These are phyloP conservation scores for Alternaria postmessia DNA, from an alignment of 2,329 filamentous ascomycete genomes.

Conservation along the genomic window DNA sequence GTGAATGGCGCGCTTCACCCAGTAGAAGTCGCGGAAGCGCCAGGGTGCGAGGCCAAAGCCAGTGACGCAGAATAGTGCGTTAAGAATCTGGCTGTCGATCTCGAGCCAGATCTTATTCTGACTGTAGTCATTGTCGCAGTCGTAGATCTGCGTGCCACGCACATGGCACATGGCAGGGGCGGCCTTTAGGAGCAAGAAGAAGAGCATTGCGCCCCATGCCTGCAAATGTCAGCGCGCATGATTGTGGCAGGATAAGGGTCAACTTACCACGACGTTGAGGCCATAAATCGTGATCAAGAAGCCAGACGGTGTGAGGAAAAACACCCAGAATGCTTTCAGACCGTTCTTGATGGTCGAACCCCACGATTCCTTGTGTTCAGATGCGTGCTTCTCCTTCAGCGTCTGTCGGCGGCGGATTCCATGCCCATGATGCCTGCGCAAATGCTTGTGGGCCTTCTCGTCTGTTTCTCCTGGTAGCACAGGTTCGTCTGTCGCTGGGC, in stretches of 20 bases:
- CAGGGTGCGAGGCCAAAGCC: slow-evolving; percentile 85
- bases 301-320: slow-evolving; percentile 76
- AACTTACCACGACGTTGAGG: slow-evolving; percentile 71
- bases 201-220: slow-evolving; percentile 91
- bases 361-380: slow-evolving; percentile 51
- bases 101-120: slow-evolving; percentile 84
- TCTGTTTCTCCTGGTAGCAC: background rate
- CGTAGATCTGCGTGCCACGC: slow-evolving; percentile 38
- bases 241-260: accelerated
- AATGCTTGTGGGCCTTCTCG: background rate
- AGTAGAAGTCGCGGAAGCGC: slow-evolving; percentile 83
- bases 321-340: slow-evolving; percentile 71
- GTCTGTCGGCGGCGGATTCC: background rate
- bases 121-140: slow-evolving; percentile 77
- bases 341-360: slow-evolving; percentile 66
- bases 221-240: background rate
- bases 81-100: slow-evolving; percentile 82
- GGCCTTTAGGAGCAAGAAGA: slow-evolving; percentile 81
- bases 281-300: slow-evolving; percentile 81
- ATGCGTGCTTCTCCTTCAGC: slow-evolving; percentile 33
- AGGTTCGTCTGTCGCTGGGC: background rate
- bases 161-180: slow-evolving; percentile 72
- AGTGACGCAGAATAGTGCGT: slow-evolving; percentile 85
- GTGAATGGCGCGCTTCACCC: slow-evolving; percentile 65
- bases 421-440: background rate